Evolutionary conservation across 2,329 filamentous ascomycete genomes (phyloP).

Genomic region (Exutisphaerella laricina): DNA sequence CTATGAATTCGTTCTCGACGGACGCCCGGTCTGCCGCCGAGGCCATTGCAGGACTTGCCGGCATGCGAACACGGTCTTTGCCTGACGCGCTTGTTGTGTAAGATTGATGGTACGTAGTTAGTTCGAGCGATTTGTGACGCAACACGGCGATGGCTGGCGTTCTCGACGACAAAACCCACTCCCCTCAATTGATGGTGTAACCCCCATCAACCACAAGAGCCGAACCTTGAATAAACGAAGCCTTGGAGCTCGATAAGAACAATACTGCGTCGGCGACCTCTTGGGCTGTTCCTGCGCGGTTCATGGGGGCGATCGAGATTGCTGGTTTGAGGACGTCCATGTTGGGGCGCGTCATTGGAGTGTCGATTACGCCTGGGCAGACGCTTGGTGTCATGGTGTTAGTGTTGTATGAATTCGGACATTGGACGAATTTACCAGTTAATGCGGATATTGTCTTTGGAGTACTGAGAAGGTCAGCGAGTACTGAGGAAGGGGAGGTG

Average conservation of each 20-base stretch:
- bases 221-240: constrained; percentile 44
- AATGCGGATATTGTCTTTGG: constrained; percentile 42
- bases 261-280: constrained; percentile 46
- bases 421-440: constrained; percentile 30
- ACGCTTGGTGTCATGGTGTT: constrained; percentile 31
- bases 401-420: background rate
- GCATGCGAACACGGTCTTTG: too few relatives aligned
- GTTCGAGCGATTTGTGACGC: too few relatives aligned
- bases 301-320: constrained; percentile 33
- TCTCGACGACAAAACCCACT: too few relatives aligned
- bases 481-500: background rate
- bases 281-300: constrained; percentile 43
- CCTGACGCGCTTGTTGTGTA: too few relatives aligned
- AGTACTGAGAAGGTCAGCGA: constrained; percentile 35
- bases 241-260: constrained; percentile 43
- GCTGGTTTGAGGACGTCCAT: constrained; percentile 29
- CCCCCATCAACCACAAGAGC: constrained; percentile 42
- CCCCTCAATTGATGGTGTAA: constrained; percentile 38
- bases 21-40: too few relatives aligned
- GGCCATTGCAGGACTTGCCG: too few relatives aligned
- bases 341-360: constrained; percentile 41
- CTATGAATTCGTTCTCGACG: too few relatives aligned
- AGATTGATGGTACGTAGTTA: too few relatives aligned
- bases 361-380: constrained; percentile 45
- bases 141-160: too few relatives aligned